Evolutionary conservation across 2,329 filamentous ascomycete species (phyloP).

Genomic region (Aureobasidium uvarum): DNA sequence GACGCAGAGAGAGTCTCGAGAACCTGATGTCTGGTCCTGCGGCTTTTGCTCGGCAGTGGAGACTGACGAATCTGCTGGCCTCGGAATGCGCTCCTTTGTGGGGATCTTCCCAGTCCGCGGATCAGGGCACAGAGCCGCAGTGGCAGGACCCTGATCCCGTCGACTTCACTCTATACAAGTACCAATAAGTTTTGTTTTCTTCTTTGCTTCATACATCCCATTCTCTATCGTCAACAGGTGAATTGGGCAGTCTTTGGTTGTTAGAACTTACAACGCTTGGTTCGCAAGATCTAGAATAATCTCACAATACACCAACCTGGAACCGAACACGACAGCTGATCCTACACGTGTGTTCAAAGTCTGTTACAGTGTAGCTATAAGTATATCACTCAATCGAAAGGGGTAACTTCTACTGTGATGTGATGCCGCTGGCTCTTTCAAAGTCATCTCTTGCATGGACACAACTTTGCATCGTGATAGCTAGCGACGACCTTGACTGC

Average conservation of each 20-base stretch:
- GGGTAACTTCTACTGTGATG: too few species aligned
- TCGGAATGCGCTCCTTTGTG: slow-evolving; percentile 3
- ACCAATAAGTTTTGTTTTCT: neutral
- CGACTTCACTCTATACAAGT: slow-evolving; percentile 3
- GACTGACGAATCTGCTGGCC: neutral
- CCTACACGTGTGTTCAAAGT: neutral
- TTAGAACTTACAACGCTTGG: neutral
- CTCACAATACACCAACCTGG: neutral
- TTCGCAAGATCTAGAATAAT: neutral
- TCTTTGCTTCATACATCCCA: neutral
- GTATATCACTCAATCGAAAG: too few species aligned
- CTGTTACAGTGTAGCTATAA: too few species aligned
- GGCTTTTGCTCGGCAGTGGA: slow-evolving; percentile 18
- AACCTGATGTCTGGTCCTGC: slow-evolving; percentile 14
- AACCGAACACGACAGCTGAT: neutral
- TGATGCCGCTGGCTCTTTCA: too few species aligned
- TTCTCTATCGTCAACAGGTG: neutral
- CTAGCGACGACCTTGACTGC: too few species aligned
- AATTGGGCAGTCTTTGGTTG: neutral
- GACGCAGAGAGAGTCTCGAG: slow-evolving; percentile 4
- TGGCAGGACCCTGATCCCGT: slow-evolving; percentile 7
- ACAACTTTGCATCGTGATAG: too few species aligned
- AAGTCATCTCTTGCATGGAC: too few species aligned
- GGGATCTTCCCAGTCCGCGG: neutral
- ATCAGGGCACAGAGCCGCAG: neutral